Evolutionary conservation across 2,329 filamentous ascomycete genomes (phyloP), one percentile per base, ranked within the genome.

Genomic region (Fusarium camptoceras): DNA sequence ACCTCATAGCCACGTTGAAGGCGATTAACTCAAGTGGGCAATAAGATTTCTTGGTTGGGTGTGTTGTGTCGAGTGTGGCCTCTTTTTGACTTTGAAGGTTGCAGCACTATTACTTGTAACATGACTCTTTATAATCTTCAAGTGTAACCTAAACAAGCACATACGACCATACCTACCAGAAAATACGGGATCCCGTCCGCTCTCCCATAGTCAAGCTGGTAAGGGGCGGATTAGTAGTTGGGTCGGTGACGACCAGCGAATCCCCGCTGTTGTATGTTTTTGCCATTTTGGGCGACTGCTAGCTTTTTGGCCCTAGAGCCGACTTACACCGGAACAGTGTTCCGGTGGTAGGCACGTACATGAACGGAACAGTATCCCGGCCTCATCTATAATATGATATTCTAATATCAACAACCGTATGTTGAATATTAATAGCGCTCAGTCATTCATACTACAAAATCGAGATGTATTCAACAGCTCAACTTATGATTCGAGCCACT

Each of bases 311-410:
- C 20, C 15, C 11, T 7, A 11, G n/a, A 41, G 20, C n/a, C 22
- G 14, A 46, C 57, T 48, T 63, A 39, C 20, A 53, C 34, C 55
- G 66, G 53, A 55, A 58, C 27, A 15, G 0, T 51, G 14, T 62
- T 57, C 66, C 67, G 66, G 34, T 31, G 31, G 8, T 15, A 7
- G 20, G 31, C 43, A 43, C 47, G 42, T 54, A 58, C 18, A 30
- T 6, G 12, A 7, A 6, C 55, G 66, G 66, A 60, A 34, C n/a
- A 5, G 4, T 14, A 41, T 62, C 49, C 66, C 65, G 65, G 50
- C 9, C 5, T 53, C 9, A n/a, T 2, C 28, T 28, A 18, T 31
- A 20, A 20, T 31, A 14, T 10, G 27, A 8, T 47, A 61, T 41
- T 18, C n/a, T 11, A 62, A 37, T 7, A 24, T 11, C 16, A 47